Conservation (phyloP, 805 yeast species). For the Tetrapisispora pingtungensis region DNA sequence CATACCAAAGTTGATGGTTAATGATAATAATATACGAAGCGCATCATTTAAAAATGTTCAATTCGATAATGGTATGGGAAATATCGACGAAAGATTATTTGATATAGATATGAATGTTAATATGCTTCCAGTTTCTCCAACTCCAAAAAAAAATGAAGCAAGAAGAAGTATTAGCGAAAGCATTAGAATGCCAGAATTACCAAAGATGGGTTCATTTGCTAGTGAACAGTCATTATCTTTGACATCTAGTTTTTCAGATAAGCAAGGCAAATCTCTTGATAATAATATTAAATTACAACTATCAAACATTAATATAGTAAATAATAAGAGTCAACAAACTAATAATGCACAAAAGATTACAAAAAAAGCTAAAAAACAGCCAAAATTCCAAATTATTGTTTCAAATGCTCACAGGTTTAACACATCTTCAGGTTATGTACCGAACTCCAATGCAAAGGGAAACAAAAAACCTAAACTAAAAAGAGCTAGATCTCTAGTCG, state of each 20-base stretch:
- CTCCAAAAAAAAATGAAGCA: constrained; percentile 19
- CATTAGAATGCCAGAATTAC: constrained; percentile 25
- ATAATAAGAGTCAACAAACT: neutral
- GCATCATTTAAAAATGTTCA: constrained; percentile 1
- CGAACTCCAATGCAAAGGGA: constrained; percentile 8
- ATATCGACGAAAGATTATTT: constrained; percentile 15
- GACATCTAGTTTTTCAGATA: constrained; percentile 1
- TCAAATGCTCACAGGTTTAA: constrained; percentile 28
- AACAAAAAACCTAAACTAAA: constrained; percentile 13
- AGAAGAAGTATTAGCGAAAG: neutral
- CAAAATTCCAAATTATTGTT: constrained; percentile 29
- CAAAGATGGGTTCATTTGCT: constrained; percentile 30
- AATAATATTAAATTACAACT: neutral
- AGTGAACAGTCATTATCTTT: constrained; percentile 15
- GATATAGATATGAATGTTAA: constrained; percentile 8
- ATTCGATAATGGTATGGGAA: constrained; percentile 3
- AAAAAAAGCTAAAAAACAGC: constrained; percentile 16
- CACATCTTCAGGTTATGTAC: constrained; percentile 4
- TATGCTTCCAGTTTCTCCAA: constrained; percentile 23
- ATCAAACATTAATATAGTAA: neutral
- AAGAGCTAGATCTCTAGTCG: constrained; percentile 21
- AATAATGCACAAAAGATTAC: neutral
- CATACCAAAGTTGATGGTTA: constrained; percentile 11
- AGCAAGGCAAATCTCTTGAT: neutral
- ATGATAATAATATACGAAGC: neutral